phyloP scores from a whole-genome alignment of 2,329 filamentous ascomycete species.

The Neurospora sp. region DNA sequence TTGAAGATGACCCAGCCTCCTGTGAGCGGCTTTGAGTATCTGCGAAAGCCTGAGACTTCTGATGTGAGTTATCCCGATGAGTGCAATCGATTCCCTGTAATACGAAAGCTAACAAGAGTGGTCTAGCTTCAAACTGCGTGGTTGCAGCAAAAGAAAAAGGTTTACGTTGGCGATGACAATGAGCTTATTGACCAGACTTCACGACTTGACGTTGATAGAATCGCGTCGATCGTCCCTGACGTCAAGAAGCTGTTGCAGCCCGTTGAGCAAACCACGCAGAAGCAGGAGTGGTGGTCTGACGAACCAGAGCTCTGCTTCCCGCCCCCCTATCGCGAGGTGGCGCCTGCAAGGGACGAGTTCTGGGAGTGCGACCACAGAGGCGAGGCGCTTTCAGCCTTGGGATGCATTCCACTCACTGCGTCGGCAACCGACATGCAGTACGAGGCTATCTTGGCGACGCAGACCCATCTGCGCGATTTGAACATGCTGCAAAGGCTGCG shows the following conservation, averaged over 20 bases:
- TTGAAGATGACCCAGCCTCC: conserved; percentile 5
- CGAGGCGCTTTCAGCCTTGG: conserved; percentile 17
- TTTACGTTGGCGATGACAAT: conserved; percentile 9
- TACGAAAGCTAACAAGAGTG: background rate
- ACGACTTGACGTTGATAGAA: conserved; percentile 15
- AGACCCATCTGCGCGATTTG: conserved; percentile 22
- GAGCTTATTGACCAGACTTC: conserved; percentile 8
- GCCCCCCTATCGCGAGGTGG: conserved; percentile 16
- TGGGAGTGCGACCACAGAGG: conserved; percentile 23
- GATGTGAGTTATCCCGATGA: conserved; percentile 8
- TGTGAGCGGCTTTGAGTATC: conserved; percentile 26
- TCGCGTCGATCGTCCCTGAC: conserved; percentile 18
- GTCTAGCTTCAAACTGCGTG: conserved; percentile 20
- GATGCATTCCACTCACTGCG: conserved; percentile 23
- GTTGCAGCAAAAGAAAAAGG: conserved; percentile 18
- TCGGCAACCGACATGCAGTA: conserved; percentile 21
- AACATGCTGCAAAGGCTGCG: conserved; percentile 23
- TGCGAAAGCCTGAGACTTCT: conserved; percentile 23
- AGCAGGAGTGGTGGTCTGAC: conserved; percentile 7
- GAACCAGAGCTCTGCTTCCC: conserved; percentile 8
- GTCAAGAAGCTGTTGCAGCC: conserved; percentile 15
- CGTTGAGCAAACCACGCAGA: background rate
- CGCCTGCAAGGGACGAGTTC: conserved; percentile 20
- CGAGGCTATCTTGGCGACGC: conserved; percentile 21
- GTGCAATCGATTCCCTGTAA: background rate